phyloP scores from a whole-genome alignment of 1,284 basidiomycete species.

The Malassezia psittaci region DNA sequence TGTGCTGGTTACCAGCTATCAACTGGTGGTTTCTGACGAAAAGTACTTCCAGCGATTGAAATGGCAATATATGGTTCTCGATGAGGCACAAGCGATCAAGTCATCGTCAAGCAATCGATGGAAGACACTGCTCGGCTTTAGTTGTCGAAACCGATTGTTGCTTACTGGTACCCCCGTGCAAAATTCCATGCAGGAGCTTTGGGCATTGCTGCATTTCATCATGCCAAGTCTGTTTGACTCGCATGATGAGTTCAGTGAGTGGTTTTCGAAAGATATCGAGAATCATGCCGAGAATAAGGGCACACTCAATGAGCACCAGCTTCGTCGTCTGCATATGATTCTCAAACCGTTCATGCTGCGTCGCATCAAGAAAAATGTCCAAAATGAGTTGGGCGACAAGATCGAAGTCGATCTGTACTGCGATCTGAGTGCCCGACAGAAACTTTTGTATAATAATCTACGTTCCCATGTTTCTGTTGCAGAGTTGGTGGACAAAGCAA shows the following conservation, averaged over 20 bases:
- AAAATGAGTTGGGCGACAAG: constrained; percentile 99
- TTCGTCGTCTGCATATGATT: constrained; percentile 94
- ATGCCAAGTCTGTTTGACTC: constrained; percentile 99
- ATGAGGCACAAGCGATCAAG: constrained; percentile 99
- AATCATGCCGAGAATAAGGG: constrained; percentile 67
- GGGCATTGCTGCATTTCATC: constrained; percentile 98
- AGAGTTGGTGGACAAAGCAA: constrained; percentile 78
- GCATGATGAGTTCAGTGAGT: constrained; percentile 98
- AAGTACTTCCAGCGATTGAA: constrained; percentile 96
- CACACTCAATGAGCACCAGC: constrained; percentile 86
- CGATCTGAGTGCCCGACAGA: constrained; percentile 85
- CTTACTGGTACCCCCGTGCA: constrained; percentile 97
- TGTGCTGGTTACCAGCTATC: constrained; percentile 92
- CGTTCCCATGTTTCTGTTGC: constrained; percentile 87
- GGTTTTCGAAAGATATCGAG: constrained; percentile 99
- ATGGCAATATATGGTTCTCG: constrained; percentile 99
- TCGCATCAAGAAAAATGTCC: constrained; percentile 93
- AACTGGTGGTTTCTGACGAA: constrained; percentile 91
- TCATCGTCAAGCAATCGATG: constrained; percentile 92
- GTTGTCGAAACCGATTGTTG: constrained; percentile 87
- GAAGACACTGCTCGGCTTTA: constrained; percentile 92
- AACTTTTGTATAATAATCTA: constrained; percentile 79
- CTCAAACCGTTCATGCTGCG: constrained; percentile 98
- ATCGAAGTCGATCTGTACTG: constrained; percentile 95
- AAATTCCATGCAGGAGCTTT: constrained; percentile 99